Percentiles rank a stretch among this genome's conserved stretches.
Evolutionary conservation across 129 eudicot species (phyloP).

Genomic region (Lactuca saligna): DNA sequence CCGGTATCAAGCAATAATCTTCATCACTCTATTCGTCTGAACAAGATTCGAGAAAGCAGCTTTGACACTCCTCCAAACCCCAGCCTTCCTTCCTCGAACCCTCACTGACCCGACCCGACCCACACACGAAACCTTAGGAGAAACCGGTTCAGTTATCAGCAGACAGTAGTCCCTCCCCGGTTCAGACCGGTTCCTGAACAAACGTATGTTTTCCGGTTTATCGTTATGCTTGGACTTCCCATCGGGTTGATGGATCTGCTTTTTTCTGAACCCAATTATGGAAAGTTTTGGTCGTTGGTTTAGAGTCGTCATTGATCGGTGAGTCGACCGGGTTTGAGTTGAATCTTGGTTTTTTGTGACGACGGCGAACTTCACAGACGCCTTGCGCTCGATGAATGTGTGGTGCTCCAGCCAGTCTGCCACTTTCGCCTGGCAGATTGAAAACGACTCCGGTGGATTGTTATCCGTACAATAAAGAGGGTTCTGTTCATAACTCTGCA

Average conservation of each 20-base stretch:
- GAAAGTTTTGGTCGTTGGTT: conserved; percentile 38
- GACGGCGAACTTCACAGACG: conserved; percentile 41
- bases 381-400: conserved; percentile 48
- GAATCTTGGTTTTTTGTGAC: conserved; percentile 26
- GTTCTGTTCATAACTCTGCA: background rate
- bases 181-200: conserved; percentile 61
- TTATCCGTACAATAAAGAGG: conserved; percentile 21
- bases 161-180: conserved; percentile 42
- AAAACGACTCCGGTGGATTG: conserved; percentile 53
- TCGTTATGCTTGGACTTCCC: conserved; percentile 15
- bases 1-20: conserved; percentile 20
- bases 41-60: conserved; percentile 35
- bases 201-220: conserved; percentile 16
- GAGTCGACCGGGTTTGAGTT: conserved; percentile 25
- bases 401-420: conserved; percentile 45
- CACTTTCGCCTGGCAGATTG: conserved; percentile 40
- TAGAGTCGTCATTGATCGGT: conserved; percentile 21
- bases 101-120: conserved; percentile 54
- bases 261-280: conserved; percentile 37
- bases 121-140: conserved; percentile 57
- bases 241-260: conserved; percentile 21
- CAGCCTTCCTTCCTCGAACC: conserved; percentile 25
- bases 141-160: conserved; percentile 47
- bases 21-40: conserved; percentile 27
- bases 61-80: conserved; percentile 41